A percentile compares a stretch with the other conserved stretches of the same genome.
Evolutionary conservation across 2,329 filamentous ascomycete species (phyloP).

Genomic region (Coniochaeta ligniaria): DNA sequence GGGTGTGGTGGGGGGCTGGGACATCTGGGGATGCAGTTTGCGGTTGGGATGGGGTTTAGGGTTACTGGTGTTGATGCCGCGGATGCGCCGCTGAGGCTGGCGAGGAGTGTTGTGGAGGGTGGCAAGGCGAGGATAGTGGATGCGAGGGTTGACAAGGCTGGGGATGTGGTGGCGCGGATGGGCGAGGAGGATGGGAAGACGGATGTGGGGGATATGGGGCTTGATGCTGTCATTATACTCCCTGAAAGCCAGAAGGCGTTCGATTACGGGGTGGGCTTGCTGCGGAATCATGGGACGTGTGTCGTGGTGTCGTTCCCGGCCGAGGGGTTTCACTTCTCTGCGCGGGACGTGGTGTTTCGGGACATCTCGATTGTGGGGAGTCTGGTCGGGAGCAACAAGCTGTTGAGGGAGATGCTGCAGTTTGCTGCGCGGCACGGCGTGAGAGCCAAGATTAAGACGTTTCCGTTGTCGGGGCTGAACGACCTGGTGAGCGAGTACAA

Average conservation of each 20-base stretch:
- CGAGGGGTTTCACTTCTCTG: slow-evolving; percentile 31
- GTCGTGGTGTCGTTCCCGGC: slow-evolving; percentile 38
- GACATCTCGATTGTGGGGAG: slow-evolving; percentile 33
- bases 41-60: slow-evolving; percentile 20
- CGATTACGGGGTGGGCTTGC: slow-evolving; percentile 34
- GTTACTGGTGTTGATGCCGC: slow-evolving; percentile 29
- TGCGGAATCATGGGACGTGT: slow-evolving; percentile 36
- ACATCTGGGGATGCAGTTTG: slow-evolving; percentile 19
- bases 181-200: slow-evolving; percentile 25
- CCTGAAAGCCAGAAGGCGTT: slow-evolving; percentile 38
- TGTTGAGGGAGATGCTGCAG: slow-evolving; percentile 28
- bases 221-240: slow-evolving; percentile 37
- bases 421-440: slow-evolving; percentile 27
- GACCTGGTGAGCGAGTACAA: slow-evolving; percentile 35
- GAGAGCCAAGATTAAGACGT: slow-evolving; percentile 25
- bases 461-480: slow-evolving; percentile 26
- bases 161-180: slow-evolving; percentile 15
- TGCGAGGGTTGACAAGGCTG: slow-evolving; percentile 20
- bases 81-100: slow-evolving; percentile 24
- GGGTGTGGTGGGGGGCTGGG: slow-evolving; percentile 25
- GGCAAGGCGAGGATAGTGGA: slow-evolving; percentile 27
- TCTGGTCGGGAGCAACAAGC: slow-evolving; percentile 31
- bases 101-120: slow-evolving; percentile 16
- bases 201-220: slow-evolving; percentile 29
- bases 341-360: slow-evolving; percentile 33